Percentiles rank a stretch among this genome's conserved stretches.
phyloP scores from a whole-genome alignment of 2,329 filamentous ascomycete species.

The Exophiala sp. region DNA sequence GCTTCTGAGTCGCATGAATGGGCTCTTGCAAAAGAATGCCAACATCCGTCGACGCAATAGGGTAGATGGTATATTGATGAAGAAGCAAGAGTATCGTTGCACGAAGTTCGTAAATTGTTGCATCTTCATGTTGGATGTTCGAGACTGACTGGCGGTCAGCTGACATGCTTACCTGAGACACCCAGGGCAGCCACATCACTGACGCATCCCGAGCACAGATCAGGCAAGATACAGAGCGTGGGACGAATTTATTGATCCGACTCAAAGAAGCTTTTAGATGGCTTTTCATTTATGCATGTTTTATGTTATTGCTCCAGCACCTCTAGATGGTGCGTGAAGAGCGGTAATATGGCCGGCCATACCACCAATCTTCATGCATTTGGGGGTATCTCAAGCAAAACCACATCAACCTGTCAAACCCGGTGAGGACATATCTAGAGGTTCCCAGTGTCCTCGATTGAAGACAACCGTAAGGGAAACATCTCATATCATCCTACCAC shows the following conservation, averaged over 20 bases:
- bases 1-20: not conserved
- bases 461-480: not conserved
- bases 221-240: too few species aligned
- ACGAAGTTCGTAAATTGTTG: not conserved
- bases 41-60: not conserved
- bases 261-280: too few species aligned
- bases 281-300: not conserved
- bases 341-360: not conserved
- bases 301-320: not conserved
- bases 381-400: constrained; percentile 1
- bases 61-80: not conserved
- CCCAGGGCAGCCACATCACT: not conserved
- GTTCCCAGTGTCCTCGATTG: not conserved
- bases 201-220: too few species aligned
- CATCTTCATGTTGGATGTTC: not conserved
- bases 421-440: not conserved
- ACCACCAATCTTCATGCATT: not conserved
- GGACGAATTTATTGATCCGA: too few species aligned
- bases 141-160: not conserved
- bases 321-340: constrained; percentile 1
- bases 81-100: not conserved
- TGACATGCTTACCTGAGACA: not conserved
- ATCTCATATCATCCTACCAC: not conserved
- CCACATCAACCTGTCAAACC: not conserved
- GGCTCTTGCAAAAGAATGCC: not conserved